Evolutionary conservation across 2,329 filamentous ascomycete genomes (phyloP).

Genomic region (Exophiala spinifera): DNA sequence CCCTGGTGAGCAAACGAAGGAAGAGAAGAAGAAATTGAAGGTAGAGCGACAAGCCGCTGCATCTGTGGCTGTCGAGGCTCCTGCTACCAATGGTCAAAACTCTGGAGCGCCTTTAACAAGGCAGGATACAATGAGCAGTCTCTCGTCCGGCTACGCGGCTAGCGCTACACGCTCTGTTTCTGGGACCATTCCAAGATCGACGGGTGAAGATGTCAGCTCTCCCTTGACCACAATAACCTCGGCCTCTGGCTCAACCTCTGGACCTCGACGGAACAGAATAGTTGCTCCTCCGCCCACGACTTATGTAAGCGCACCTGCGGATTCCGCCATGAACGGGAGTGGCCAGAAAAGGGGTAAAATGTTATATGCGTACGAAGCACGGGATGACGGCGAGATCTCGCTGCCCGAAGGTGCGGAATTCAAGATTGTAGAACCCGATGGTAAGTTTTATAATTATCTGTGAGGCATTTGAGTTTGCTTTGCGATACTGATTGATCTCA

Average conservation of each 20-base stretch:
- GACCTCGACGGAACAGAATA: slow-evolving; percentile 63
- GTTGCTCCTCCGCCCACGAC: slow-evolving; percentile 82
- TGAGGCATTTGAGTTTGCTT: not conserved
- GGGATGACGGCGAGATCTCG: slow-evolving; percentile 74
- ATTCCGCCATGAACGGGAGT: slow-evolving; percentile 39
- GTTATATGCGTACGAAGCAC: slow-evolving; percentile 82
- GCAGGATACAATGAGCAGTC: slow-evolving; percentile 83
- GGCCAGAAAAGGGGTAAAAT: slow-evolving; percentile 73
- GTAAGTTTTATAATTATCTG: slow-evolving; percentile 63
- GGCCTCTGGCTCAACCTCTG: slow-evolving; percentile 28
- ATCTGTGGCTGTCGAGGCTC: slow-evolving; percentile 50
- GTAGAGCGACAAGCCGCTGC: slow-evolving; percentile 76
- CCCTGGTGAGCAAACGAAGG: slow-evolving; percentile 88
- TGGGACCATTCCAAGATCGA: slow-evolving; percentile 52
- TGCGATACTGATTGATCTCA: slow-evolving; percentile 39
- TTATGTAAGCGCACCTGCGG: slow-evolving; percentile 66
- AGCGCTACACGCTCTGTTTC: slow-evolving; percentile 75
- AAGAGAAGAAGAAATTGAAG: slow-evolving; percentile 93
- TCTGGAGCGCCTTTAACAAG: slow-evolving; percentile 60
- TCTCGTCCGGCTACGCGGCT: slow-evolving; percentile 82
- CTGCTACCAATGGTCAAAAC: slow-evolving; percentile 51
- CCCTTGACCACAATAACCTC: slow-evolving; percentile 37
- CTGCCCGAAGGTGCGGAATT: slow-evolving; percentile 78
- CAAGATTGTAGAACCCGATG: slow-evolving; percentile 77
- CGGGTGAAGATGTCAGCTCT: slow-evolving; percentile 42